phyloP scores from a whole-genome alignment of 2,329 filamentous ascomycete species.

The Tricladium varicosporioides region DNA sequence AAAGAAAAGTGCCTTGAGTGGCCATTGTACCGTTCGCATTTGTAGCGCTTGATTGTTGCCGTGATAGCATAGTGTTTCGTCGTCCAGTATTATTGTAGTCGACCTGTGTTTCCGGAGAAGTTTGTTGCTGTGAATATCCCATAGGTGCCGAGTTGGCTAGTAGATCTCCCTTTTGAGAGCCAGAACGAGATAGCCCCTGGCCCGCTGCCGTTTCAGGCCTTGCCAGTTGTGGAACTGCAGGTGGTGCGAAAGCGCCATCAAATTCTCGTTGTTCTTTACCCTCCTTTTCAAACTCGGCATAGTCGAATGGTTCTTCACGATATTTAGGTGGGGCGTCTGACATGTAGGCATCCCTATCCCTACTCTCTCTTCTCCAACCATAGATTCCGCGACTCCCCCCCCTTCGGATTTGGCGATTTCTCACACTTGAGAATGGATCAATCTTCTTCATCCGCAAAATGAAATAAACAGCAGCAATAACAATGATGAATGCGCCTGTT shows the following conservation, averaged over 20 bases:
- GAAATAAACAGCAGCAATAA: conserved; percentile 26
- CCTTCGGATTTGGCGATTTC: conserved; percentile 19
- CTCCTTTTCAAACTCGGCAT: conserved; percentile 17
- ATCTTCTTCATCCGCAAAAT: conserved; percentile 25
- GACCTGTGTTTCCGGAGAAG: conserved; percentile 11
- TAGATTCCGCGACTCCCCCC: conserved; percentile 26
- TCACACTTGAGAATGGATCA: conserved; percentile 17
- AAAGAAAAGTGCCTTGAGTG: conserved; percentile 18
- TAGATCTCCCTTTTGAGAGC: conserved; percentile 15
- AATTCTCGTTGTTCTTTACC: conserved; percentile 14
- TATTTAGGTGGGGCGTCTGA: conserved; percentile 25
- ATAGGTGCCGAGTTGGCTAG: conserved; percentile 18
- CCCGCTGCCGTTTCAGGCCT: conserved; percentile 14
- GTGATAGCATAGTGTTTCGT: conserved; percentile 7
- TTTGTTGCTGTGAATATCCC: conserved; percentile 13
- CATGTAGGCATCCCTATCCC: neutral
- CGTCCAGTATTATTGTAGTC: conserved; percentile 14
- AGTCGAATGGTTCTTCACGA: conserved; percentile 7
- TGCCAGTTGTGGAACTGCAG: conserved; percentile 11
- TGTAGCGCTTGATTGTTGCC: conserved; percentile 11
- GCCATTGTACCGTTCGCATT: conserved; percentile 12
- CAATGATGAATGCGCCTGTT: conserved; percentile 31
- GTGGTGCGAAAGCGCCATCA: conserved; percentile 19
- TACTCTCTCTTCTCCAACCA: conserved; percentile 25
- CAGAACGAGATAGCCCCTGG: conserved; percentile 7